Evolutionary conservation across 78 protist species (phyloP).

Genomic region (slime mould (Dictyostelium discoideum)): DNA sequence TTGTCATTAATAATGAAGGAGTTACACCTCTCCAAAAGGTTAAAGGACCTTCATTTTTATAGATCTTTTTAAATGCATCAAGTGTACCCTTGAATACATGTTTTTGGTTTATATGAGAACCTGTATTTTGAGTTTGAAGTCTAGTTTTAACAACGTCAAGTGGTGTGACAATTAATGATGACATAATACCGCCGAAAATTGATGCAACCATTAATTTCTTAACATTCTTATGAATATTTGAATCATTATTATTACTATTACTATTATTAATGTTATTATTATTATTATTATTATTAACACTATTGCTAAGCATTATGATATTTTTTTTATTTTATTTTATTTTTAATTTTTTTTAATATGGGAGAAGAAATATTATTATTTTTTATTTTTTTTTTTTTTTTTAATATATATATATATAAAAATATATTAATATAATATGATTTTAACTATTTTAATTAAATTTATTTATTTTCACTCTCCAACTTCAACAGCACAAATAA

Average conservation of each 20-base stretch:
- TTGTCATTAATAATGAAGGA: slow-evolving; percentile 74
- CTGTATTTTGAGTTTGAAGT: slow-evolving; percentile 45
- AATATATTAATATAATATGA: neutral
- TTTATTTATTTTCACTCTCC: neutral
- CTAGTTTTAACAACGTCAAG: slow-evolving; percentile 81
- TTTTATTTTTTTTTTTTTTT: neutral
- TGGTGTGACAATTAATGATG: slow-evolving; percentile 56
- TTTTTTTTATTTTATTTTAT: neutral
- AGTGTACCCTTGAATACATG: slow-evolving; percentile 26
- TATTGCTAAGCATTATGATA: neutral
- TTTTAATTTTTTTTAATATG: neutral
- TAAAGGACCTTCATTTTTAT: slow-evolving; percentile 53
- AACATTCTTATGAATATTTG: neutral
- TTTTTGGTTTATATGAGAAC: neutral
- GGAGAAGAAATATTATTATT: neutral
- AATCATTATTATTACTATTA: neutral
- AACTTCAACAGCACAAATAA: neutral
- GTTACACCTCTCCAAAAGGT: slow-evolving; percentile 81
- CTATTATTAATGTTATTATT: neutral
- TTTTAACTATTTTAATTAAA: neutral
- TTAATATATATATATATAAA: neutral
- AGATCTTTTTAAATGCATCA: slow-evolving; percentile 36
- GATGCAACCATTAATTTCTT: slow-evolving; percentile 49
- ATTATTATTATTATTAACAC: neutral
- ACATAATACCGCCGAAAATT: slow-evolving; percentile 46